phyloP scores from a whole-genome alignment of 495 filamentous ascomycete species.

The Talaromyces liani region DNA sequence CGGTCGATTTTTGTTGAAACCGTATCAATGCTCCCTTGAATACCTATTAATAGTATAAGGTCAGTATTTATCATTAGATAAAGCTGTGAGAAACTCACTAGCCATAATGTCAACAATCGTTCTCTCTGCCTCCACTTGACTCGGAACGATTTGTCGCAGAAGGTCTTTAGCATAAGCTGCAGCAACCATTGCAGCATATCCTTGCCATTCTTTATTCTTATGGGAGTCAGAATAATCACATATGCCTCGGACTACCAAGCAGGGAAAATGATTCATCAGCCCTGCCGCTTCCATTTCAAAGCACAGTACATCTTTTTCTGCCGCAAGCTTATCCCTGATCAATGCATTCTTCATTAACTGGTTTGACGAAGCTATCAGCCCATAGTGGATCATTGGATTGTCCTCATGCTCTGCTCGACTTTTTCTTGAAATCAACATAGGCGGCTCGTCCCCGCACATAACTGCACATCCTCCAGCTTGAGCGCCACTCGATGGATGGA shows the following conservation, averaged over 20 bases:
- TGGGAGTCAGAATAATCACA: slow-evolving; percentile 30
- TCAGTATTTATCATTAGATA: not conserved
- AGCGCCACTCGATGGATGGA: not conserved
- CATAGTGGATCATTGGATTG: slow-evolving; percentile 16
- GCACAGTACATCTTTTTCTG: slow-evolving; percentile 23
- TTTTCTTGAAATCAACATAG: not conserved
- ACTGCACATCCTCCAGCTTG: not conserved
- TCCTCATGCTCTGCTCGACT: slow-evolving; percentile 7
- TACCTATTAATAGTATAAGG: slow-evolving; percentile 3
- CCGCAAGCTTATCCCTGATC: slow-evolving; percentile 21
- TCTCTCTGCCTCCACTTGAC: slow-evolving; percentile 8
- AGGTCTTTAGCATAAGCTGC: slow-evolving; percentile 16
- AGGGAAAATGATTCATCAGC: slow-evolving; percentile 25
- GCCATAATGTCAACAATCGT: slow-evolving; percentile 3
- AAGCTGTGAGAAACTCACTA: not conserved
- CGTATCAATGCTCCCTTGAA: slow-evolving; percentile 6
- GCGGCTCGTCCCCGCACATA: not conserved
- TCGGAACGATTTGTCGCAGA: slow-evolving; percentile 7
- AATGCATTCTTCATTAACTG: slow-evolving; percentile 14
- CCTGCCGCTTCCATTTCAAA: slow-evolving; percentile 32
- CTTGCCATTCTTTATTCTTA: slow-evolving; percentile 29
- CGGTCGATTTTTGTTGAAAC: slow-evolving; percentile 6
- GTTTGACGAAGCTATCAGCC: slow-evolving; percentile 17
- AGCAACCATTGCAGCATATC: slow-evolving; percentile 23
- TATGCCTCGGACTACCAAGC: slow-evolving; percentile 28